phyloP scores from a whole-genome alignment of 371 early-diverging fungal species.

The Syncephalis fuscata region DNA sequence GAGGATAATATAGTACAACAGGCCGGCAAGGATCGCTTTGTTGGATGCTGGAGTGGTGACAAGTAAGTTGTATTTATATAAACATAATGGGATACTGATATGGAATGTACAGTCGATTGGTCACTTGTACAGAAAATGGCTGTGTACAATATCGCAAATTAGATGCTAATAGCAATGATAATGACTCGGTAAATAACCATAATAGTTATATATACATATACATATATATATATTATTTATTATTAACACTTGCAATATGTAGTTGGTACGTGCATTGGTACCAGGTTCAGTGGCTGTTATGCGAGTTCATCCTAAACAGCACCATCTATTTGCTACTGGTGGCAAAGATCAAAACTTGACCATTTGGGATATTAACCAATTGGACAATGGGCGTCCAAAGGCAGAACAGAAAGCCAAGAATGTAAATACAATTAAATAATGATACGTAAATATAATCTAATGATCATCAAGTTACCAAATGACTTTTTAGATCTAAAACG shows the following conservation, averaged over 20 bases:
- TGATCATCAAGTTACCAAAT: slow-evolving; percentile 23
- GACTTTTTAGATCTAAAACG: slow-evolving; percentile 67
- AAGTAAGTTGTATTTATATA: slow-evolving; percentile 19
- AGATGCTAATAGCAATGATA: neutral
- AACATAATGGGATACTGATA: neutral
- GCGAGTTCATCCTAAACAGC: slow-evolving; percentile 42
- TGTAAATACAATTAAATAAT: slow-evolving; percentile 15
- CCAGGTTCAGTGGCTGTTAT: slow-evolving; percentile 13
- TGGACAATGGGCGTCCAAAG: slow-evolving; percentile 6
- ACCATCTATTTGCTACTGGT: slow-evolving; percentile 60
- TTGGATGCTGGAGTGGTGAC: slow-evolving; percentile 44
- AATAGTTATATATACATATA: neutral
- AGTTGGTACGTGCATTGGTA: neutral
- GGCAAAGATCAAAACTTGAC: slow-evolving; percentile 73
- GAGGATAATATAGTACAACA: slow-evolving; percentile 18
- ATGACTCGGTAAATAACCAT: neutral
- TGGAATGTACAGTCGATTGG: slow-evolving; percentile 15
- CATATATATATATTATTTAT: neutral
- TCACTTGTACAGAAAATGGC: slow-evolving; percentile 21
- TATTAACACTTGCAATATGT: neutral
- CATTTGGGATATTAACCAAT: slow-evolving; percentile 47
- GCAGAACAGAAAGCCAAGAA: slow-evolving; percentile 41
- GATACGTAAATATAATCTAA: neutral
- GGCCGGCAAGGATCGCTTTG: slow-evolving; percentile 14
- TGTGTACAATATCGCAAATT: neutral